These are phyloP conservation scores for Rhynchospora breviuscula DNA, from an alignment of 176 grass and related monocot genomes.

Conservation along the genomic window DNA sequence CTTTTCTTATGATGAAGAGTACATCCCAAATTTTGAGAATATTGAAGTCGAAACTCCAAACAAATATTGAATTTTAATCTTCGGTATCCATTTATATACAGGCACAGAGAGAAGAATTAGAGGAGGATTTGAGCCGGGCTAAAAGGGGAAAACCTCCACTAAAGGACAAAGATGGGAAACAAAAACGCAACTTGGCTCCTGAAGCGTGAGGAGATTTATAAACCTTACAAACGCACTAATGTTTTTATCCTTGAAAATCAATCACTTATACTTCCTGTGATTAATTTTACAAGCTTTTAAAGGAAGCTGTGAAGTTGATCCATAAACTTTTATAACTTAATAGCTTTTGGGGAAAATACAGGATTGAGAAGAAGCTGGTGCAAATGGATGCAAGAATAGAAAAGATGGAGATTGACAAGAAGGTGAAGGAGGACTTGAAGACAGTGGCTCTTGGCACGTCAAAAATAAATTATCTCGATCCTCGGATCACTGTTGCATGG, in stretches of 20 bases:
- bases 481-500: slow-evolving; percentile 94
- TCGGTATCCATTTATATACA: slow-evolving; percentile 25
- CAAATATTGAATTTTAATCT: slow-evolving; percentile 4
- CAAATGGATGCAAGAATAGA: slow-evolving; percentile 67
- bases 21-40: not conserved
- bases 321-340: not conserved
- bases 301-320: not conserved
- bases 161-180: slow-evolving; percentile 74
- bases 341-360: slow-evolving; percentile 30
- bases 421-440: slow-evolving; percentile 89
- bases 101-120: slow-evolving; percentile 63
- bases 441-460: slow-evolving; percentile 87
- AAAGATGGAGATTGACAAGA: slow-evolving; percentile 89
- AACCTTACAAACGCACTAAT: not conserved
- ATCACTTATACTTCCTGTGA: not conserved
- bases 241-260: not conserved
- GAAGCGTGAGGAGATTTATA: slow-evolving; percentile 52
- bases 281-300: not conserved
- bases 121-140: slow-evolving; percentile 62
- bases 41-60: not conserved
- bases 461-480: slow-evolving; percentile 98
- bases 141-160: slow-evolving; percentile 78
- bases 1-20: slow-evolving; percentile 12
- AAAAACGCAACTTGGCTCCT: slow-evolving; percentile 72
- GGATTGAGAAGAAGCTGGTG: slow-evolving; percentile 69